Base-by-base conservation (phyloP, 2,329 filamentous ascomycete species). In the Fusarium sp. region DNA sequence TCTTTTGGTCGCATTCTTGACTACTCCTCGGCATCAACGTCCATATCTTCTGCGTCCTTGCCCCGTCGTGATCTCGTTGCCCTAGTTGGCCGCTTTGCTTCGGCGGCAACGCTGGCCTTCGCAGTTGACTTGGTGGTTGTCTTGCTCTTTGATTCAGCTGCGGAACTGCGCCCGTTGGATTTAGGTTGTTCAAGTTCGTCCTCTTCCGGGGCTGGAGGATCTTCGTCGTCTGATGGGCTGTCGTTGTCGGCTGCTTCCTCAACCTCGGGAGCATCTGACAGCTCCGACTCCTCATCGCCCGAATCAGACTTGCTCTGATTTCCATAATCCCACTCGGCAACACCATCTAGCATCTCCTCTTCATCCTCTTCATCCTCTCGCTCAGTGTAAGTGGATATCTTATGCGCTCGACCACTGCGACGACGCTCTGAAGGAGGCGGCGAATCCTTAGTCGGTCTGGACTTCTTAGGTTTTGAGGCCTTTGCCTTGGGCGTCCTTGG, bases 341-440 rank as follows among this genome's bases (percentile, higher is more conserved):
- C 88, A 4, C 88, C 88, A 49, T 88, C 83, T 25, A 88, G 79
- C 88, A 89, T 90, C 75, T 89, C 88, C 68, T 87, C 84, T 64
- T 89, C 87, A 63, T 89, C 88, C 51, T 87, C 87, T 14, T 84
- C 83, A 14, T 86, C 86, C 59, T 88, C 86, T 32, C 87, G 84
- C 76, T 90, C 88, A 24, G 84, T 82, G 69, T 90, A 90, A 38
- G 81, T 77, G 8, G 86, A 85, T 18, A 80, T 78, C 52, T 79
- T 82, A 67, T 81, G 82, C 8, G 83, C 77, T 51, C 88, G 85
- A n/a, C 87, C 83, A 72, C 87, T 89, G 34, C 87, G 87, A 46
- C 88, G 83, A 40, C 88, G 85, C 68, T 89, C 85, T 3, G 82
- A 79, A 32, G 78, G 67, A 18, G 83, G 74, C 20, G 83, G 56